These are phyloP conservation scores for Xylaria venustula DNA, from an alignment of 495 filamentous ascomycete genomes.

Conservation along the genomic window DNA sequence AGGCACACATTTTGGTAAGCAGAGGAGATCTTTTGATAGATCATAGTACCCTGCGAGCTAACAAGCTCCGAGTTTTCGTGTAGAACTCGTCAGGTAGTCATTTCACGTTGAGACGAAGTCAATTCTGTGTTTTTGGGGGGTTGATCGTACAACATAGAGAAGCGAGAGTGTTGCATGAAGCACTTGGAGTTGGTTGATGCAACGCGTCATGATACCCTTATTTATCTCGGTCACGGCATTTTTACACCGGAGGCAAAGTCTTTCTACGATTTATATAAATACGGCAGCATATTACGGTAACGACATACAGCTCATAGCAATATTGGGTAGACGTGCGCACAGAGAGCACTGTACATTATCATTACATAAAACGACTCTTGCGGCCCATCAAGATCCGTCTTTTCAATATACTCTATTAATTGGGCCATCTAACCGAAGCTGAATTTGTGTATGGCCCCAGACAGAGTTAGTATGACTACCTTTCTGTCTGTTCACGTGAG, in stretches of 20 bases:
- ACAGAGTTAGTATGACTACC: background rate
- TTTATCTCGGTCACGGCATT: background rate
- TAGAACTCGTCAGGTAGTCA: background rate
- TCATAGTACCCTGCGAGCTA: background rate
- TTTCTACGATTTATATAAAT: background rate
- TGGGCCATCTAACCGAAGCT: background rate
- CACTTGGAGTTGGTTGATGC: constrained; percentile 8
- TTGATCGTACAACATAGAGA: background rate
- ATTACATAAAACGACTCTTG: background rate
- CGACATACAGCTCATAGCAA: background rate
- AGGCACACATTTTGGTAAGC: background rate
- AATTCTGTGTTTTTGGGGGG: background rate
- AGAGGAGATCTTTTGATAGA: background rate
- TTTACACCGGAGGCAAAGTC: background rate
- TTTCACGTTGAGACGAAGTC: background rate
- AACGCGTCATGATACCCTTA: constrained; percentile 1
- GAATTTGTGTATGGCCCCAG: background rate
- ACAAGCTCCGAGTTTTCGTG: background rate
- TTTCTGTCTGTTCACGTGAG: too few species aligned
- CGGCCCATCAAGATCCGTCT: background rate
- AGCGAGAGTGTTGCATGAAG: constrained; percentile 5
- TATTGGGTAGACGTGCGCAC: background rate
- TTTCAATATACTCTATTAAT: background rate
- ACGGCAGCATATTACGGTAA: background rate
- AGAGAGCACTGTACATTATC: constrained; percentile 3